phyloP scores from a whole-genome alignment of 805 yeast genomes.

The Ogataea angusta region DNA sequence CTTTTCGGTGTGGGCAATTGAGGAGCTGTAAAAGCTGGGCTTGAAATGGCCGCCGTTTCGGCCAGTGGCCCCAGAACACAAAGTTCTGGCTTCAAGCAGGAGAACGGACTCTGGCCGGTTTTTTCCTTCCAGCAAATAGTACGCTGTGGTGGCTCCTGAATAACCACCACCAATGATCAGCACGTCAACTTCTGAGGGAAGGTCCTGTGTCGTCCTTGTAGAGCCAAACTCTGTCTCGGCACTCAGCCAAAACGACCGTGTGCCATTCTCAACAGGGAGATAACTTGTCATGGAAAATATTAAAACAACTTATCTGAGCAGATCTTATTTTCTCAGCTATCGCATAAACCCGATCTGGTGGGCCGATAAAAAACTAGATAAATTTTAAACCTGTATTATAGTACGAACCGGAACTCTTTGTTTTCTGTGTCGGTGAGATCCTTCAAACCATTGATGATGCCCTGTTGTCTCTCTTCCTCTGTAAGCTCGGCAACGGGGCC shows the following conservation, averaged over 20 bases:
- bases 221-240: constrained; percentile 4
- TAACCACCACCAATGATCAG: constrained; percentile 45
- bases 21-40: constrained; percentile 29
- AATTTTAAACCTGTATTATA: neutral
- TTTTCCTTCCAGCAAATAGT: constrained; percentile 30
- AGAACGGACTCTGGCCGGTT: neutral
- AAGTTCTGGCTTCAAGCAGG: constrained; percentile 39
- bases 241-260: constrained; percentile 8
- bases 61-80: constrained; percentile 42
- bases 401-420: constrained; percentile 27
- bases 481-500: constrained; percentile 26
- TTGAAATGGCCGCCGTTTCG: constrained; percentile 50
- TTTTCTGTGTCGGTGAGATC: constrained; percentile 31
- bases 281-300: neutral
- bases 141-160: constrained; percentile 40
- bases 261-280: constrained; percentile 6
- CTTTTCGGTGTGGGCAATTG: constrained; percentile 14
- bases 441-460: constrained; percentile 32
- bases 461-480: constrained; percentile 28
- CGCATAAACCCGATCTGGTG: neutral
- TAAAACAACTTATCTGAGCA: no score
- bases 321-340: neutral
- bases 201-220: constrained; percentile 17
- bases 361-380: no score
- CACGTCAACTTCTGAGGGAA: constrained; percentile 38